Conservation (phyloP, 2,329 filamentous ascomycete species). For the Neonectria sp. region DNA sequence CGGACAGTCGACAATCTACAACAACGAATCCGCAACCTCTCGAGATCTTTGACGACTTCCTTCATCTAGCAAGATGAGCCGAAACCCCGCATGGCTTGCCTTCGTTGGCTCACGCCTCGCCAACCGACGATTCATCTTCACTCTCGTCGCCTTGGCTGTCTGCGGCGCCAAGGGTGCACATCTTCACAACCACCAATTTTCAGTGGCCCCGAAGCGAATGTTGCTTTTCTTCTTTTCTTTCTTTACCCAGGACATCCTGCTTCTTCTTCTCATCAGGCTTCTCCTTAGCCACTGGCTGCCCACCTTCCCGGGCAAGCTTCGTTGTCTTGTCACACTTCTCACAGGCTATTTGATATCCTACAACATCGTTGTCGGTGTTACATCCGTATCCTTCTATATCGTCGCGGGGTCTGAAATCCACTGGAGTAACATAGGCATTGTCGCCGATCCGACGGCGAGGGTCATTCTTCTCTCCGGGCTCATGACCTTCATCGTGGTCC, state of each 20-base stretch:
- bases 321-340: conserved; percentile 34
- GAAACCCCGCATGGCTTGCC: conserved; percentile 27
- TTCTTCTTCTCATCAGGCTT: conserved; percentile 51
- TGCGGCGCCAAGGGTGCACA: conserved; percentile 52
- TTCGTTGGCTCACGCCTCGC: conserved; percentile 44
- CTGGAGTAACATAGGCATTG: conserved; percentile 55
- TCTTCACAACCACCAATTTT: conserved; percentile 50
- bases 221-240: conserved; percentile 53
- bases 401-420: conserved; percentile 54
- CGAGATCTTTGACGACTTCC: conserved; percentile 20
- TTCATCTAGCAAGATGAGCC: conserved; percentile 27
- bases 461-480: conserved; percentile 52
- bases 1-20: neutral
- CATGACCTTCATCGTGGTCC: conserved; percentile 46
- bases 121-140: conserved; percentile 51
- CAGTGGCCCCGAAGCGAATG: conserved; percentile 50
- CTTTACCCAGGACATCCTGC: conserved; percentile 52
- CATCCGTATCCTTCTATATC: conserved; percentile 51
- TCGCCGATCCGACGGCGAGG: conserved; percentile 51
- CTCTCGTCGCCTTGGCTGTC: conserved; percentile 50
- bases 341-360: conserved; percentile 37
- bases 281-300: conserved; percentile 50
- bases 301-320: conserved; percentile 30
- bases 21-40: neutral
- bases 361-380: conserved; percentile 43